Conservation (phyloP, 2,329 filamentous ascomycete genomes). For the Apiospora pterosperma region DNA sequence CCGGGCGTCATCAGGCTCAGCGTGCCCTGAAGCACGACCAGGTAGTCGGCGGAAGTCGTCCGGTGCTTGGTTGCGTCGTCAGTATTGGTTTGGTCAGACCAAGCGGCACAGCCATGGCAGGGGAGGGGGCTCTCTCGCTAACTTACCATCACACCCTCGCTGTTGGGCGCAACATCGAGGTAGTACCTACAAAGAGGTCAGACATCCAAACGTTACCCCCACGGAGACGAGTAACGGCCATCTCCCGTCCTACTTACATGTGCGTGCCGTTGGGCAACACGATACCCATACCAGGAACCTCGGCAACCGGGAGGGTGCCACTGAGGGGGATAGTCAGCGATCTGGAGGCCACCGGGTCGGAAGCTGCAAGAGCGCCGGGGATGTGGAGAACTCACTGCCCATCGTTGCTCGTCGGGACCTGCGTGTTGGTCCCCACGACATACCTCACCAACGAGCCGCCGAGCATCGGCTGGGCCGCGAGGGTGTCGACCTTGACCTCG, state of each 20-base stretch:
- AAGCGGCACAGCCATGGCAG: neutral
- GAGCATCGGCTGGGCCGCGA: slow-evolving; percentile 17
- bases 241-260: slow-evolving; percentile 20
- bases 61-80: slow-evolving; percentile 20
- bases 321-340: slow-evolving; percentile 7
- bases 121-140: neutral
- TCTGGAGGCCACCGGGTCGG: neutral
- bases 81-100: neutral
- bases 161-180: neutral
- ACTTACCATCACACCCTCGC: neutral
- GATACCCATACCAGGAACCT: slow-evolving; percentile 26
- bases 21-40: slow-evolving; percentile 24
- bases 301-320: slow-evolving; percentile 20
- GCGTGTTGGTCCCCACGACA: slow-evolving; percentile 19
- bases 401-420: slow-evolving; percentile 22
- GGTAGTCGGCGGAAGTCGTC: slow-evolving; percentile 29
- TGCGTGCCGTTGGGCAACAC: slow-evolving; percentile 28
- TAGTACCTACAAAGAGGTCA: neutral
- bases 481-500: slow-evolving; percentile 21
- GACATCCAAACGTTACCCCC: neutral
- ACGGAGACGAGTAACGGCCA: too few species aligned
- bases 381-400: slow-evolving; percentile 19
- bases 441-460: slow-evolving; percentile 16
- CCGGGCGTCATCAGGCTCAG: slow-evolving; percentile 25
- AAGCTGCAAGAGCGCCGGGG: too few species aligned